A percentile compares a stretch with the other conserved stretches of the same genome.
Evolutionary conservation across 352 stramenopile species (phyloP).

Genomic region (Phytophthora macrochlamydospora): DNA sequence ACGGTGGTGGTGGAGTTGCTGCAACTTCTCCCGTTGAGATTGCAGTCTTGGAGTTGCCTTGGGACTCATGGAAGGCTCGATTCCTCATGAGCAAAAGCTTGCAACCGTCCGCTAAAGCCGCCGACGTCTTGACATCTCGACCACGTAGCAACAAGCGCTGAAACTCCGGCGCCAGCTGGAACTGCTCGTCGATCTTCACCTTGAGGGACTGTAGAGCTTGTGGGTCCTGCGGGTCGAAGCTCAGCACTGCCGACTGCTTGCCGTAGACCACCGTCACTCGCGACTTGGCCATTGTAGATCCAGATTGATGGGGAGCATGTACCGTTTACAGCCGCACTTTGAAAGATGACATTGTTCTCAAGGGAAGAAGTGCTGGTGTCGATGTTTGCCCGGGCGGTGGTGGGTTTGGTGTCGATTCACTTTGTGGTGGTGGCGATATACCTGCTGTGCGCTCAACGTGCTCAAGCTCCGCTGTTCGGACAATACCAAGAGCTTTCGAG

Average conservation of each 20-base stretch:
- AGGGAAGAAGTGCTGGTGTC: slow-evolving; percentile 3
- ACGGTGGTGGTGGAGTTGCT: background rate
- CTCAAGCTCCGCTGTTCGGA: slow-evolving; percentile 15
- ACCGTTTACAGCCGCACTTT: background rate
- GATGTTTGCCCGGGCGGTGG: slow-evolving; percentile 6
- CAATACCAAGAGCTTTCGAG: slow-evolving; percentile 13
- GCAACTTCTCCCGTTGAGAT: background rate
- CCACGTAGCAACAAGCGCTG: slow-evolving; percentile 65
- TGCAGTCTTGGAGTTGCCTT: background rate
- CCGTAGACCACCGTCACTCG: slow-evolving; percentile 55
- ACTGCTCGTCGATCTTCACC: slow-evolving; percentile 29
- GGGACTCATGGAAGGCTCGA: slow-evolving; percentile 34
- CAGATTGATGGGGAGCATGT: too few species aligned
- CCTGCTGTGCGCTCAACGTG: slow-evolving; percentile 11
- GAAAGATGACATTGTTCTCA: background rate
- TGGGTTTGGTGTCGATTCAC: slow-evolving; percentile 19
- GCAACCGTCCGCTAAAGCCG: slow-evolving; percentile 31
- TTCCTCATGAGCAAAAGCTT: slow-evolving; percentile 59
- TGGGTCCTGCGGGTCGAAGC: slow-evolving; percentile 22
- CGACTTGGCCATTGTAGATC: slow-evolving; percentile 18
- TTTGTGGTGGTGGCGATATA: slow-evolving; percentile 17
- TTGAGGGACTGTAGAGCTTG: slow-evolving; percentile 42
- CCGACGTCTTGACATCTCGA: slow-evolving; percentile 38
- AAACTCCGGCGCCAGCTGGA: slow-evolving; percentile 43
- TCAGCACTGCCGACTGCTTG: slow-evolving; percentile 41